Base-by-base conservation (phyloP, 192 early-diverging fungal genomes). In the Coemansia sp. region DNA sequence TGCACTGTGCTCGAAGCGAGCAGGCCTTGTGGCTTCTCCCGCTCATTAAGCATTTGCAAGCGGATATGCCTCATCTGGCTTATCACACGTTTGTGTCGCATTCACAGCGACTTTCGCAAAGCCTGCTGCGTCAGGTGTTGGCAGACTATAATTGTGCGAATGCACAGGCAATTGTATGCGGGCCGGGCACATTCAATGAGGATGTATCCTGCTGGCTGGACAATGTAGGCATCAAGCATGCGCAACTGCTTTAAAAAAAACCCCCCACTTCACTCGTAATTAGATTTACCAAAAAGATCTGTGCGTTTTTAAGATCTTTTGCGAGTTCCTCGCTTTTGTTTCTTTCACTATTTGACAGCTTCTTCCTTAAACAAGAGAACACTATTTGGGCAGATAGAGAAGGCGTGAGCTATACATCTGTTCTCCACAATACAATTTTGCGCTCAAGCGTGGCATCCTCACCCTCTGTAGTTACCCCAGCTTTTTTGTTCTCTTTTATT, bases 101-200 rank as follows among this genome's bases (percentile, higher is more conserved):
- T 2, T 40, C 16, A 18, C 14, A 17, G 17, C 37, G 21, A 17
- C 36, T 53, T 41, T 53, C 37, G 3, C 11, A n/a, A 4, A 18
- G 21, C 16, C n/a, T 16, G 36, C 21, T 47, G 11, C 12, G 21
- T 2, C 53, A 38, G 28, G 36, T 20, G 49, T 47, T 23, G 51
- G 15, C 14, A 21, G 5, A 9, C 0, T 8, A 11, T 20, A 23
- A 14, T 47, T n/a, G 36, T 30, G 23, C 6, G 23, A 11, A 40
- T 0, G 26, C 11, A n/a, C 10, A 39, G 21, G 70, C 70, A 6
- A 52, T 66, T 43, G 60, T 73, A 26, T 73, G 70, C 21, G 70
- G 70, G 2, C 70, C 70, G 9, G 63, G 51, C 6, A 18, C 51
- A 12, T 73, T 73, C 38, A 73, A 73, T 38, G n/a, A 20, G 11